Conservation (phyloP, 805 yeast genomes). For the Saturnispora diversa region DNA sequence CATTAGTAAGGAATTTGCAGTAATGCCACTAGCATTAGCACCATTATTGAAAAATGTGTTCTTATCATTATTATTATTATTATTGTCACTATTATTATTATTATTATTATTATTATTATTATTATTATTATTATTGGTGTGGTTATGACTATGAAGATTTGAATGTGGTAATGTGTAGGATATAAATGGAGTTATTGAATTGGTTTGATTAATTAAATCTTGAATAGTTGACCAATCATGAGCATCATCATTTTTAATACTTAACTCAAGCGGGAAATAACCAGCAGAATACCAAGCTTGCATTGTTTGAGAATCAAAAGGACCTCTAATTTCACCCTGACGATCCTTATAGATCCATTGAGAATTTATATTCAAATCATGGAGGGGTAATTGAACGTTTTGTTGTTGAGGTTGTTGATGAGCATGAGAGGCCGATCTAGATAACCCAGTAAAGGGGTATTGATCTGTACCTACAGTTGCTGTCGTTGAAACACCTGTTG, state of each 20-base stretch:
- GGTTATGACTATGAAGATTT: no score
- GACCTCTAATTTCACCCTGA: constrained; percentile 67
- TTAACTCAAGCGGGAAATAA: constrained; percentile 48
- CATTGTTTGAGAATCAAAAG: constrained; percentile 68
- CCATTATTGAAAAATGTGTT: no score
- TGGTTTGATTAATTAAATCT: constrained; percentile 36
- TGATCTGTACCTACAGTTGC: constrained; percentile 1
- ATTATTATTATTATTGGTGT: no score
- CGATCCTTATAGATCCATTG: constrained; percentile 71
- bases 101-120: no score
- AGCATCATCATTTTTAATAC: constrained; percentile 54
- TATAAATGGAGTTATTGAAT: constrained; percentile 1
- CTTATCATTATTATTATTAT: no score
- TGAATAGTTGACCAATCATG: constrained; percentile 40
- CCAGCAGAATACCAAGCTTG: constrained; percentile 65
- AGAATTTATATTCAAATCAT: neutral
- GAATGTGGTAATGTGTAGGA: no score
- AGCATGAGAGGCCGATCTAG: neutral
- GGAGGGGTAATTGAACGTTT: no score
- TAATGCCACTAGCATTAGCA: no score
- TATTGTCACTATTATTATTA: no score
- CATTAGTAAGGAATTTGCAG: no score
- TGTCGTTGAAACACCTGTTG: neutral
- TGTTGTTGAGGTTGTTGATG: no score
- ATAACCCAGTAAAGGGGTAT: neutral